Percentiles rank a stretch among this genome's conserved stretches.
phyloP scores from a whole-genome alignment of 169 alveolate species.

The Neospora caninum region DNA sequence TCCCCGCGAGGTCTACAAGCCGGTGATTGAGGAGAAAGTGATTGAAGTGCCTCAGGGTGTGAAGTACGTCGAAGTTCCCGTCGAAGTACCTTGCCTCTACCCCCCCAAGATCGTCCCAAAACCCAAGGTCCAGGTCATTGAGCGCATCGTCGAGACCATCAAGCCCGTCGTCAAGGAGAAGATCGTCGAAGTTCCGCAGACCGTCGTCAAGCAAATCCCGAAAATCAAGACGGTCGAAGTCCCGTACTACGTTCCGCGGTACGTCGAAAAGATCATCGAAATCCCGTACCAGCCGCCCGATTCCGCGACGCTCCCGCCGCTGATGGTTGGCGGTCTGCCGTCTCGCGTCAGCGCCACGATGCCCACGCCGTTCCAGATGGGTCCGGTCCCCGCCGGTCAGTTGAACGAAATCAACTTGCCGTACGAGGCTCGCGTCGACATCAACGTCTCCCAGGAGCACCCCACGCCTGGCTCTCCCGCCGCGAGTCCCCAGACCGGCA shows the following conservation, averaged over 20 bases:
- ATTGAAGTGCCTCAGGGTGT: slow-evolving; percentile 88
- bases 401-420: slow-evolving; percentile 55
- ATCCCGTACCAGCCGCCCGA: slow-evolving; percentile 83
- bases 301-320: slow-evolving; percentile 71
- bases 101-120: slow-evolving; percentile 87
- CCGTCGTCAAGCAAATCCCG: slow-evolving; percentile 83
- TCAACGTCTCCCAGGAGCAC: slow-evolving; percentile 53
- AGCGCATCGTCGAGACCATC: slow-evolving; percentile 82
- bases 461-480: slow-evolving; percentile 21
- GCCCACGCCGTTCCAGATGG: slow-evolving; percentile 54
- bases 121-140: slow-evolving; percentile 82
- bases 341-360: slow-evolving; percentile 70
- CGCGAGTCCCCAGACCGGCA: slow-evolving; percentile 26
- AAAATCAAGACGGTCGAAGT: slow-evolving; percentile 84
- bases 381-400: slow-evolving; percentile 50
- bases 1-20: slow-evolving; percentile 82
- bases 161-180: slow-evolving; percentile 84
- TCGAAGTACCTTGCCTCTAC: slow-evolving; percentile 85
- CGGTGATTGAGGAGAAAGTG: slow-evolving; percentile 86
- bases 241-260: slow-evolving; percentile 86
- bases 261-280: slow-evolving; percentile 84
- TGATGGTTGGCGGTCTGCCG: slow-evolving; percentile 70
- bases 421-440: slow-evolving; percentile 64
- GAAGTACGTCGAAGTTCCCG: slow-evolving; percentile 86
- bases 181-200: slow-evolving; percentile 83